A percentile compares a stretch with the other conserved stretches of the same genome.
Evolutionary conservation across 306 rosid species (phyloP).

Genomic region (Rosa persica): DNA sequence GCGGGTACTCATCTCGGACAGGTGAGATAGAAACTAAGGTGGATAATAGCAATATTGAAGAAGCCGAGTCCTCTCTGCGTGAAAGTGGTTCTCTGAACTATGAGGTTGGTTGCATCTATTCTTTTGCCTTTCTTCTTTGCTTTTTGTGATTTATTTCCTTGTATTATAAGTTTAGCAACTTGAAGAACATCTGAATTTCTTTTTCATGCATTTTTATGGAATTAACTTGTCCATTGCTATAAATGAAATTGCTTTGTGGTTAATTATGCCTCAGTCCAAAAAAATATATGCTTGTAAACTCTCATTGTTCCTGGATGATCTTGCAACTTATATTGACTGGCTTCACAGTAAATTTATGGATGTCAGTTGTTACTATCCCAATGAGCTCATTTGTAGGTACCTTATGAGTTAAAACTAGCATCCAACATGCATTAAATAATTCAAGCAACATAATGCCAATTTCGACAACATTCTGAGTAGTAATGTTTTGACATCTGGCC

Average conservation of each 20-base stretch:
- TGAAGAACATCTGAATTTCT: not conserved
- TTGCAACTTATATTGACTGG: not conserved
- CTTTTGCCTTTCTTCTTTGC: slow-evolving; percentile 19
- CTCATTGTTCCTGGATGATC: not conserved
- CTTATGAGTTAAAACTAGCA: not conserved
- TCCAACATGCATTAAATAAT: not conserved
- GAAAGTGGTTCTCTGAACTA: slow-evolving; percentile 91
- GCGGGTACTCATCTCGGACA: slow-evolving; percentile 76
- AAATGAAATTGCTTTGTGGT: not conserved
- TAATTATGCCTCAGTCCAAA: not conserved
- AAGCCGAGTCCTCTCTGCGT: slow-evolving; percentile 89
- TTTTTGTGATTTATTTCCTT: not conserved
- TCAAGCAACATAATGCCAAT: not conserved
- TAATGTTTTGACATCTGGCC: not conserved
- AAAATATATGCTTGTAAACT: not conserved
- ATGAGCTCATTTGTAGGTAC: not conserved
- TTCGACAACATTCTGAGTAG: not conserved
- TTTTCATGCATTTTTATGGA: not conserved
- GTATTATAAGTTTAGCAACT: not conserved
- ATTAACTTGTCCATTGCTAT: not conserved
- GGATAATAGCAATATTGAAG: slow-evolving; percentile 84
- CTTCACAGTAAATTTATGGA: not conserved
- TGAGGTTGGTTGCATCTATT: slow-evolving; percentile 54
- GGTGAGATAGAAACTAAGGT: slow-evolving; percentile 66
- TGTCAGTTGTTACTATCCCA: not conserved